These are phyloP conservation scores for Colletotrichum sp. DNA, from an alignment of 2,329 filamentous ascomycete species.

Conservation along the genomic window DNA sequence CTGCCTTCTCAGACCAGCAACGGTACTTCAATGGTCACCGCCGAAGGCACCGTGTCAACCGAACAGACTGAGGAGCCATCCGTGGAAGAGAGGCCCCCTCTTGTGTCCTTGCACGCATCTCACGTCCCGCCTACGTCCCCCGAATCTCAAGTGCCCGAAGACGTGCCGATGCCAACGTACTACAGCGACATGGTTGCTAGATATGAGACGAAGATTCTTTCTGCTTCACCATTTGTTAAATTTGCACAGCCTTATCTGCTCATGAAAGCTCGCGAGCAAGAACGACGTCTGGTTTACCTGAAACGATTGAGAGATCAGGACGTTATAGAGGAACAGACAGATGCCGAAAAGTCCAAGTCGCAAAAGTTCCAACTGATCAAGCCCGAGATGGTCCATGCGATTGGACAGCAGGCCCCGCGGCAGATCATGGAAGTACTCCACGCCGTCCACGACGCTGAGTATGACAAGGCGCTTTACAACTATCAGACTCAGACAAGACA, in stretches of 20 bases:
- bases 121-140: slow-evolving; percentile 46
- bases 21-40: slow-evolving; percentile 9
- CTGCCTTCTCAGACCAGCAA: slow-evolving; percentile 23
- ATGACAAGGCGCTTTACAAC: slow-evolving; percentile 91
- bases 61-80: slow-evolving; percentile 26
- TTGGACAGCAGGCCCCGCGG: slow-evolving; percentile 78
- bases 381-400: slow-evolving; percentile 91
- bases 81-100: slow-evolving; percentile 29
- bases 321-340: slow-evolving; percentile 58
- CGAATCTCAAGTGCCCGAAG: slow-evolving; percentile 71
- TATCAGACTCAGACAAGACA: slow-evolving; percentile 94
- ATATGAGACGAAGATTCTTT: slow-evolving; percentile 90
- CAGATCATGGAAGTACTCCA: slow-evolving; percentile 94
- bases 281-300: slow-evolving; percentile 81
- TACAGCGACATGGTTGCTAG: slow-evolving; percentile 96
- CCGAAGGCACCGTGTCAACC: slow-evolving; percentile 31
- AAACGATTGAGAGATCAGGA: slow-evolving; percentile 83
- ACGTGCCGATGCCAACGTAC: slow-evolving; percentile 85
- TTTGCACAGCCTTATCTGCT: slow-evolving; percentile 94
- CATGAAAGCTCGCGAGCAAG: slow-evolving; percentile 90
- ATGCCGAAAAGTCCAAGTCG: slow-evolving; percentile 66
- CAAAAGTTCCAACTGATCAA: slow-evolving; percentile 89
- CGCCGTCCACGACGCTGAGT: slow-evolving; percentile 95
- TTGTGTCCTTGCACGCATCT: slow-evolving; percentile 45
- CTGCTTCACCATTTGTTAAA: slow-evolving; percentile 94